Percentiles rank a stretch among this genome's conserved stretches.
These are phyloP conservation scores for Ascochyta lentis DNA, from an alignment of 2,329 filamentous ascomycete genomes.

Conservation along the genomic window DNA sequence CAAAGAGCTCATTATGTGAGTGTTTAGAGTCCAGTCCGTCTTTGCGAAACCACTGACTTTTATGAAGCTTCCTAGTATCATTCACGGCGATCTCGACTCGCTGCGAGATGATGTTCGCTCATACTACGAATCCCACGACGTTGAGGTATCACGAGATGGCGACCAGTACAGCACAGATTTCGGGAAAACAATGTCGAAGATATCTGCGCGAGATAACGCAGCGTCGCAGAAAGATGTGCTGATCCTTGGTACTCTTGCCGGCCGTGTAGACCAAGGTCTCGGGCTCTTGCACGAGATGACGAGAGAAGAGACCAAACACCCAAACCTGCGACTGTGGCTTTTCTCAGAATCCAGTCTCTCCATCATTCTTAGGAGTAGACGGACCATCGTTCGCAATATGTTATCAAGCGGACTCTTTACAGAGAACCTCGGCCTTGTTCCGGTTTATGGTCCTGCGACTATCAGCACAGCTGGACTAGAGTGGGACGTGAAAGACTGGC, in stretches of 20 bases:
- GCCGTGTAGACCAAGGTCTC: slow-evolving; percentile 90
- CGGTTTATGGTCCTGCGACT: slow-evolving; percentile 76
- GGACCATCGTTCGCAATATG: slow-evolving; percentile 72
- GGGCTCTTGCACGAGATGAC: slow-evolving; percentile 88
- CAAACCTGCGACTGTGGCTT: slow-evolving; percentile 69
- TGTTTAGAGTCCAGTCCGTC: neutral
- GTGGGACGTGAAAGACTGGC: slow-evolving; percentile 89
- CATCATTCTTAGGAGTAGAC: slow-evolving; percentile 75
- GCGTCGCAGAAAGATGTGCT: slow-evolving; percentile 66
- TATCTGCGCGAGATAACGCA: slow-evolving; percentile 54
- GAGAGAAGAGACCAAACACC: slow-evolving; percentile 54
- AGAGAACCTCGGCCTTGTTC: slow-evolving; percentile 85
- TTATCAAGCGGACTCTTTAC: slow-evolving; percentile 63
- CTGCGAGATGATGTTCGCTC: slow-evolving; percentile 66
- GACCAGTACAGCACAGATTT: slow-evolving; percentile 94
- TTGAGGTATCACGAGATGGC: slow-evolving; percentile 71
- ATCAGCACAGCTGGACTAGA: slow-evolving; percentile 83
- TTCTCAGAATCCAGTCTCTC: slow-evolving; percentile 82
- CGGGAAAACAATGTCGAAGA: slow-evolving; percentile 73
- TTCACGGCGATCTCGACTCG: slow-evolving; percentile 93
- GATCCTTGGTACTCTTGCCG: slow-evolving; percentile 82
- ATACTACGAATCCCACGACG: slow-evolving; percentile 69
- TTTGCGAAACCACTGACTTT: slow-evolving; percentile 17
- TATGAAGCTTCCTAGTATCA: slow-evolving; percentile 59
- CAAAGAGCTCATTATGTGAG: slow-evolving; percentile 43